phyloP scores from a whole-genome alignment of 768 basidiomycete species.

The Hericium erinaceus region DNA sequence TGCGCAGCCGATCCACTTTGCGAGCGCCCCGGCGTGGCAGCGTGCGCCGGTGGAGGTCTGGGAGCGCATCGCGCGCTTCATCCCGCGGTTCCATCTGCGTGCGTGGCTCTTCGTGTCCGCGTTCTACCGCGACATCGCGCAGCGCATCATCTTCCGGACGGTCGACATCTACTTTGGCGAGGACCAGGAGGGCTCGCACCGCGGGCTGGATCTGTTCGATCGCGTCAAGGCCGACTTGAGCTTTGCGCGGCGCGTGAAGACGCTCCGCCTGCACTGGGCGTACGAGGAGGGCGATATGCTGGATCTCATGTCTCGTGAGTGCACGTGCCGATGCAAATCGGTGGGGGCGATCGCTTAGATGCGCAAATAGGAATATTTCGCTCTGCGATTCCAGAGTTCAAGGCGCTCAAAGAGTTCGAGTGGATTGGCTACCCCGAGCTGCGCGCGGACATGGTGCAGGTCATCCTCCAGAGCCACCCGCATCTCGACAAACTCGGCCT shows the following conservation, averaged over 20 bases:
- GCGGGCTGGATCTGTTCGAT: slow-evolving; percentile 60
- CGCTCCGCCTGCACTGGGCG: slow-evolving; percentile 57
- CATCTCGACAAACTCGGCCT: slow-evolving; percentile 48
- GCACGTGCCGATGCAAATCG: background rate
- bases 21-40: slow-evolving; percentile 47
- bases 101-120: slow-evolving; percentile 58
- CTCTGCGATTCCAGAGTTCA: slow-evolving; percentile 55
- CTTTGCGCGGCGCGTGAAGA: slow-evolving; percentile 52
- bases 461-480: slow-evolving; percentile 43
- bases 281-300: slow-evolving; percentile 63
- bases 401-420: slow-evolving; percentile 51
- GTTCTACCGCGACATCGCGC: slow-evolving; percentile 57
- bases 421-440: slow-evolving; percentile 75
- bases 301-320: slow-evolving; percentile 47
- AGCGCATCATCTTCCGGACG: slow-evolving; percentile 56
- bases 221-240: slow-evolving; percentile 51
- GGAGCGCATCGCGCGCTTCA: slow-evolving; percentile 53
- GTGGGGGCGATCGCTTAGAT: background rate
- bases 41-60: slow-evolving; percentile 59
- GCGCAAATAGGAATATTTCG: slow-evolving; percentile 43
- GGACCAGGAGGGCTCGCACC: slow-evolving; percentile 49
- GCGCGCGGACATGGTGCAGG: slow-evolving; percentile 56
- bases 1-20: slow-evolving; percentile 38
- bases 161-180: slow-evolving; percentile 62
- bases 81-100: slow-evolving; percentile 59